Base-by-base conservation (phyloP, 495 filamentous ascomycete species). In the Xylaria grammica region DNA sequence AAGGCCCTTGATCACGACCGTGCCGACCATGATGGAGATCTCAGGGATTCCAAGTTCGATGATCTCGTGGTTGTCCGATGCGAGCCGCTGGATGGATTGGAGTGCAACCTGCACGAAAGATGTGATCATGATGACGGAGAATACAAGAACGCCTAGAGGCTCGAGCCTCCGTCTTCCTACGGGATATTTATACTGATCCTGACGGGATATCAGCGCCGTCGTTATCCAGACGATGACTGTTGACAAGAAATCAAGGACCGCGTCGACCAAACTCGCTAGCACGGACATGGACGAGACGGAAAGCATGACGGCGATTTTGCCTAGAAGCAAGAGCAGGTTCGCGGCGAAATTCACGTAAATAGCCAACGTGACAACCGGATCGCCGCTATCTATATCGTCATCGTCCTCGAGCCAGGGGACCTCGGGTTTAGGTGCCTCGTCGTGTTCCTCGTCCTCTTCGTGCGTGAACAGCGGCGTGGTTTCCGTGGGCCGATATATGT, bases 191-290 rank as follows among this genome's bases (percentile, higher is more conserved):
- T 93, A 91, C 55, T 87, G 87, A 67, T 97, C 91, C 59, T 89
- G 87, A 45, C 84, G 84, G 50, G 84, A 84, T 65, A 95, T 94
- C 59, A 95, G 80, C 67, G 72, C 73, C n/a, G 91, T 91, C 0
- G 92, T 94, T 4, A 86, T 83, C 91, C 91, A 94, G 45, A 97
- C 88, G 50, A 97, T 97, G 40, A 85, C 88, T 0, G 93, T 97
- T 40, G 86, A 90, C 44, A 97, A 79, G 69, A 96, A 96, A 70
- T 97, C 94, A 15, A 97, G 82, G 0, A 90, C 87, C 3, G 91
- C 93, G 69, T 97, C 94, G 1, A 97, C 94, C 60, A 97, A 83
- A 68, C 88, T 91, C 17, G 94, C 94, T 13, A 97, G 82, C 15
- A 97, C 91, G 4, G 92, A 96, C 60, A 97, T 86, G 17, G 92